These are phyloP conservation scores for Croton setiger DNA, from an alignment of 441 rosid genomes.

Conservation along the genomic window DNA sequence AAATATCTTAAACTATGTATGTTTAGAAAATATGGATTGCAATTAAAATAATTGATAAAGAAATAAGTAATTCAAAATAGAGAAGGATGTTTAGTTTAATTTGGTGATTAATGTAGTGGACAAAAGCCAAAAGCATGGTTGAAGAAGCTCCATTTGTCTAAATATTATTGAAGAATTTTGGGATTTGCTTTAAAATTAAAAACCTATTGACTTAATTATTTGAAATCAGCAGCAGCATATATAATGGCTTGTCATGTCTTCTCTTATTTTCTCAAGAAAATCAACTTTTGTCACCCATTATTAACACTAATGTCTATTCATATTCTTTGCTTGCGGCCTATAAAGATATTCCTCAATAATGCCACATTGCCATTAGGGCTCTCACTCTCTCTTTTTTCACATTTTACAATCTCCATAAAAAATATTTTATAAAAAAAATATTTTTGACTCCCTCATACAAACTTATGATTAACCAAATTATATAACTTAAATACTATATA, in stretches of 20 bases:
- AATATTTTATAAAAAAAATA: too few relatives aligned
- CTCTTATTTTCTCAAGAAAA: not conserved
- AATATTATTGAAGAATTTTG: not conserved
- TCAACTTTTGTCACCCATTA: not conserved
- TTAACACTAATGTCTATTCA: not conserved
- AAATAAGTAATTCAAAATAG: not conserved
- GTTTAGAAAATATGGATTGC: too few relatives aligned
- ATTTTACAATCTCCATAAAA: too few relatives aligned
- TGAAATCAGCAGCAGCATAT: conserved; percentile 1
- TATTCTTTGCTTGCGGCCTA: not conserved
- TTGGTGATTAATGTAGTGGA: conserved; percentile 2
- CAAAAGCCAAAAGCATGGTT: conserved; percentile 12
- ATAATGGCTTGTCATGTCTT: not conserved
- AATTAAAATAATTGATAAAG: not conserved
- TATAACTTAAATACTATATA: too few relatives aligned
- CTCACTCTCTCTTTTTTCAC: too few relatives aligned
- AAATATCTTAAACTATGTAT: too few relatives aligned
- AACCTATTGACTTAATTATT: not conserved
- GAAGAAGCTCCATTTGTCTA: conserved; percentile 12
- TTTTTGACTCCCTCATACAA: too few relatives aligned
- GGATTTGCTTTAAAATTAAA: not conserved
- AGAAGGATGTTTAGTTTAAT: not conserved
- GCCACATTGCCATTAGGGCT: too few relatives aligned
- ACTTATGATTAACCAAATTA: too few relatives aligned
- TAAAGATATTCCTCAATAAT: too few relatives aligned